Evolutionary conservation across 2,329 filamentous ascomycete species (phyloP), one percentile per base, ranked within the genome.

Genomic region (Plenodomus tracheiphilus): DNA sequence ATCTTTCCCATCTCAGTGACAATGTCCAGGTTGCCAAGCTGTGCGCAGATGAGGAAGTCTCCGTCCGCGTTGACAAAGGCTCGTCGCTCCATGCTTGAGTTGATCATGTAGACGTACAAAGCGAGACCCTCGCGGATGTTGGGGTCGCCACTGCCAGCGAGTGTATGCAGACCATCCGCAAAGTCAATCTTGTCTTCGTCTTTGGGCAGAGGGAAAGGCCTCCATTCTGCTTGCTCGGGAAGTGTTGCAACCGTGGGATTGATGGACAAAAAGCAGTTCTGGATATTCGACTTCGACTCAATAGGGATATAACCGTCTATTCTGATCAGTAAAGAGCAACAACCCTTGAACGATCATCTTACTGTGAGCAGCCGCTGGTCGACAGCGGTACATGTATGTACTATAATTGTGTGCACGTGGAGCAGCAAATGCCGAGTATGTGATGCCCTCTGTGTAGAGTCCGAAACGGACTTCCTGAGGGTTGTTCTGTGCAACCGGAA

Each of bases 111-210:
- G 28, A 80, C 70, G 56, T 80, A 78, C 1, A 77, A 65, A 3
- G 78, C 78, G 18, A 81, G 63, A 6, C 79, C 79, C 46, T 81
- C 77, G 46, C 72, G 69, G 21, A 78, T 68, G n/a, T 76, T 81
- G 4, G 79, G 75, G 36, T 81, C 78, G 8, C 79, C 79, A 20
- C 75, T 75, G 4, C 79, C 79, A 18, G 71, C 76, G 8, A 81
- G 64, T 2, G 79, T 79, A 58, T 78, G 76, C 11, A 81, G 65
- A 5, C 79, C 78, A 48, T 77, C 66, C 10, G 75, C 62, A 53
- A 80, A 81, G 42, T 79, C 77, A 17, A 77, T 69, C 37, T 72
- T 67, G 32, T 73, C 68, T 19, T 68, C 62, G 8, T 66, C 66
- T 22, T 62, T 61, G 1, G 69, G 70, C 2, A 72, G 54, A 6